These are phyloP conservation scores for Beta macrorhiza DNA, from an alignment of 179 eudicot genomes.

Conservation along the genomic window DNA sequence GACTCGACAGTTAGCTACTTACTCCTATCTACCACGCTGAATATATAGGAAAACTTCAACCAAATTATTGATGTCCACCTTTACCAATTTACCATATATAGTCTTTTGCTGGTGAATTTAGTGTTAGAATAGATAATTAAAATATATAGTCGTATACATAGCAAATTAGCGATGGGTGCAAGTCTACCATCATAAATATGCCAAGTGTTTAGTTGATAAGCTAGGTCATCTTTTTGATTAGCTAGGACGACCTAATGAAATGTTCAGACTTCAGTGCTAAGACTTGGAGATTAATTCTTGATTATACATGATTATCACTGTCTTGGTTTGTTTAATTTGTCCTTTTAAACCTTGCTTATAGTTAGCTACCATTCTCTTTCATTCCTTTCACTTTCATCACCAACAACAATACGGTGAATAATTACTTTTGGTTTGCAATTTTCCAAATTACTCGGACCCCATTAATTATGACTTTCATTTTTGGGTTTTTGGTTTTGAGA, in stretches of 20 bases:
- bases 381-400: background rate
- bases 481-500: too few relatives aligned
- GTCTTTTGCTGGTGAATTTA: too few relatives aligned
- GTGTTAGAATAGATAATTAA: background rate
- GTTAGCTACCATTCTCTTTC: slow-evolving; percentile 9
- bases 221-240: slow-evolving; percentile 1
- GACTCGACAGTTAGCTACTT: background rate
- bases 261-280: background rate
- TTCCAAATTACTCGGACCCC: background rate
- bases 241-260: background rate
- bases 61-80: background rate
- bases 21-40: background rate
- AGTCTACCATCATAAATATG: slow-evolving; percentile 20
- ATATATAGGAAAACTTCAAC: background rate
- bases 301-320: slow-evolving; percentile 6
- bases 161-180: slow-evolving; percentile 23
- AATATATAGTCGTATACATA: too few relatives aligned
- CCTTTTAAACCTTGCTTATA: background rate
- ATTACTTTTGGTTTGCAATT: background rate
- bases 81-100: background rate
- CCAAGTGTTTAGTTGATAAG: background rate
- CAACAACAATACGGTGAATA: background rate
- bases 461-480: too few relatives aligned
- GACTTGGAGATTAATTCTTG: slow-evolving; percentile 8
- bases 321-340: slow-evolving; percentile 3